Evolutionary conservation across 2,329 filamentous ascomycete species (phyloP), one percentile per base, ranked within the genome.

Genomic region (Penicillium sp.): DNA sequence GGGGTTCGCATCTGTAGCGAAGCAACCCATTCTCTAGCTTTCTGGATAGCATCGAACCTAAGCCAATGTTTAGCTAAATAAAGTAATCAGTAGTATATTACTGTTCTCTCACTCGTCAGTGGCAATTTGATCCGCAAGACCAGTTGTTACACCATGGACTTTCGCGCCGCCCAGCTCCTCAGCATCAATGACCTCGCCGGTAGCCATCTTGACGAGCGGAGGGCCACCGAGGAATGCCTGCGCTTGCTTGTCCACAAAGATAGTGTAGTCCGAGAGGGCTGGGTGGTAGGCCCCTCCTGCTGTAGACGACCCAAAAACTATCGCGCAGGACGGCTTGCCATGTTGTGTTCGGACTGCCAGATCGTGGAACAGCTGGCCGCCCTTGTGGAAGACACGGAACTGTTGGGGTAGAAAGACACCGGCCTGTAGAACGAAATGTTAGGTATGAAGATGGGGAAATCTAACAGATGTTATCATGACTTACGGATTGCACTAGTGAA

Each of bases 171-270:
- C 78, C 1, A 81, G 67, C 43, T 69, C 70, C 56, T 81, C 79
- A 0, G 79, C 76, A 1, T 67, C 75, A 19, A 78, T 73, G 0
- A 75, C 61, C 52, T 81, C 78, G 2, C 79, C 78, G 0, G 78
- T 81, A 0, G 79, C 78, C 78, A 80, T 80, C 58, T 80, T 79
- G 1, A 81, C 78, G 7, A 81, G 68, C 0, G 79, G 79, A 0
- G 79, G 79, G 0, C 79, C 78, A 6, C 73, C 79, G 0, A 81
- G 69, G 51, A 80, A 81, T 0, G 76, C 77, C 55, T 81, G 78
- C 0, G 77, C 78, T 59, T 81, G 77, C 14, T 75, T 70, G 43
- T 78, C 67, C 0, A 78, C 76, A 49, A 78, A 78, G 39, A 78
- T 77, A 7, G 77, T 79, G 54, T 80, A 79, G 57, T 79, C 71